Conservation (phyloP, 176 grass and related monocot species). For the Lolium multiflorum region DNA sequence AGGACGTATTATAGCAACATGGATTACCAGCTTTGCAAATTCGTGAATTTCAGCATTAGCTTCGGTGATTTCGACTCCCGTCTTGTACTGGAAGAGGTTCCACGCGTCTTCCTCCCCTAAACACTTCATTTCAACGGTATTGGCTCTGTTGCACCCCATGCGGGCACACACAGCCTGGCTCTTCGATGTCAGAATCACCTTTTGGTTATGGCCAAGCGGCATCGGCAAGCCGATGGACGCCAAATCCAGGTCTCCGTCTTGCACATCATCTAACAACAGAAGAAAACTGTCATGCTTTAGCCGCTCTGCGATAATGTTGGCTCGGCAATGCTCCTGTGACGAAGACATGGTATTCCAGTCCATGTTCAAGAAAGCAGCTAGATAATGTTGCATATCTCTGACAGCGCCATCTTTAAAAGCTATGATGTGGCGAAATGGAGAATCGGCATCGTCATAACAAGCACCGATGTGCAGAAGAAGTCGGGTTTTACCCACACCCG, state of each 20-base stretch:
- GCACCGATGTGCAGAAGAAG: not conserved
- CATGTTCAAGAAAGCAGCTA: not conserved
- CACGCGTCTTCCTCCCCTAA: not conserved
- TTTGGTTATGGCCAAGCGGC: not conserved
- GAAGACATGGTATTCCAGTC: not conserved
- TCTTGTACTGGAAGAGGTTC: not conserved
- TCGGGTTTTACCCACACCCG: not conserved
- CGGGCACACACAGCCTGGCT: not conserved
- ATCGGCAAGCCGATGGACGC: not conserved
- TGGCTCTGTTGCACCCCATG: not conserved
- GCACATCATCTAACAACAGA: not conserved
- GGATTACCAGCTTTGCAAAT: not conserved
- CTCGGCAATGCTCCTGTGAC: not conserved
- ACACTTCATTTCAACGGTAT: not conserved
- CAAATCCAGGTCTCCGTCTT: not conserved
- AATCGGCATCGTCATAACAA: not conserved
- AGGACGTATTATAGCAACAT: not conserved
- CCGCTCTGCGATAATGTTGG: not conserved
- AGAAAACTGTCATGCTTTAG: not conserved
- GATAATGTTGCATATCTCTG: not conserved
- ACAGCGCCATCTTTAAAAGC: not conserved
- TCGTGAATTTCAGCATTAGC: not conserved
- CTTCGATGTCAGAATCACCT: not conserved
- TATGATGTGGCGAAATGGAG: not conserved
- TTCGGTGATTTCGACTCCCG: not conserved